Evolutionary conservation across 2,329 filamentous ascomycete genomes (phyloP).

Genomic region (Xylaria sp.): DNA sequence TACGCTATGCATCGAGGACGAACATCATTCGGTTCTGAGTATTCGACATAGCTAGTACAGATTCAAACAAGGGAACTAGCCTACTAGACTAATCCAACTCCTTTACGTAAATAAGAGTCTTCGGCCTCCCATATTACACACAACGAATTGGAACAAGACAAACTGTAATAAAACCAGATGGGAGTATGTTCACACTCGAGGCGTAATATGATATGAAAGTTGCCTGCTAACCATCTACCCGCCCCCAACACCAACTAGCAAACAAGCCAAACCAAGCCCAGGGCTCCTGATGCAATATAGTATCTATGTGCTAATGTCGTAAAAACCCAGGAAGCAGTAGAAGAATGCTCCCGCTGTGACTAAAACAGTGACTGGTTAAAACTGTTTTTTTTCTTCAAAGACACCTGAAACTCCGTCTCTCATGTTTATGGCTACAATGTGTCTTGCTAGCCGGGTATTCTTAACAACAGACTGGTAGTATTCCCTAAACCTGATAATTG

Average conservation of each 20-base stretch:
- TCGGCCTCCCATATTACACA: background rate
- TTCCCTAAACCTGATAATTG: constrained; percentile 11
- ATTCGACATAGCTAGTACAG: too few species aligned
- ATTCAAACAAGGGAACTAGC: too few species aligned
- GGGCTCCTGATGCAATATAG: constrained; percentile 30
- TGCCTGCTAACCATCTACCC: constrained; percentile 8
- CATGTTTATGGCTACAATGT: constrained; percentile 35
- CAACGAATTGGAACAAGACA: background rate
- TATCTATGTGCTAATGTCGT: constrained; percentile 26
- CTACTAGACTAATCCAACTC: too few species aligned
- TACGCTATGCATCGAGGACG: too few species aligned
- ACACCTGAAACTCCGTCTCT: constrained; percentile 35
- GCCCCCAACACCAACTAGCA: constrained; percentile 9
- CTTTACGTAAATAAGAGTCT: background rate
- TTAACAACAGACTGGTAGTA: constrained; percentile 33
- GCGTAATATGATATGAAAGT: constrained; percentile 15
- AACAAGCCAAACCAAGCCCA: constrained; percentile 20
- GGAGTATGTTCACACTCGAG: constrained; percentile 3
- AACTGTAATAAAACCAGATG: background rate
- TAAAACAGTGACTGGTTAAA: constrained; percentile 7
- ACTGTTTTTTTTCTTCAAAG: constrained; percentile 20
- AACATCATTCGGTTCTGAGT: too few species aligned
- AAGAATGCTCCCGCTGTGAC: background rate
- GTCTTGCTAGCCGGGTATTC: constrained; percentile 37
- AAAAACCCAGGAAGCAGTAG: constrained; percentile 22